Evolutionary conservation across 306 rosid genomes (phyloP), one percentile per base, ranked within the genome.

Genomic region (Trifolium repens): DNA sequence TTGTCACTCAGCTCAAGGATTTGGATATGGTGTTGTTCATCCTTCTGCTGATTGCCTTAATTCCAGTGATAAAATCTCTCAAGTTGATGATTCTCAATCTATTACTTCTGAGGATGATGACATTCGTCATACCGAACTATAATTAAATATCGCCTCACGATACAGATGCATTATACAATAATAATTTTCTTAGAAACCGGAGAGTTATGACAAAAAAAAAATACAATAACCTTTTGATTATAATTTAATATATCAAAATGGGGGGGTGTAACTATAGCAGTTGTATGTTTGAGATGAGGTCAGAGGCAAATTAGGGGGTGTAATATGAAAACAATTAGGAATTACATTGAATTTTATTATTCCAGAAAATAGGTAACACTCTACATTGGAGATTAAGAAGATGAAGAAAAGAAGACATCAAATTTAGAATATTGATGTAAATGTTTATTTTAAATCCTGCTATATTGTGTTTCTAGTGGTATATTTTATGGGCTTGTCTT

Each of bases 21-120:
- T 87, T 54, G 90, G 93, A 30, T 87, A 82, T 49, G 99, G 98
- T 0, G 68, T 81, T 3, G 88, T 96, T 39, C 96, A 96, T 79
- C 99, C 99, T 69, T 89, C 98, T 27, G 99, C 98, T 27, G 99
- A 96, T 61, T 96, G 99, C 82, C 90, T 96, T n/a, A 88, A 30
- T 69, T 85, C 96, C 44, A 74, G 53, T 9, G 99, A 89, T 83
- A 85, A 90, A 27, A 52, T 39, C 34, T 75, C 78, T 67, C 77
- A 83, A 34, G 19, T 58, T 64, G 37, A 52, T 39, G 80, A 67
- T 22, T 67, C 68, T 24, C 78, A 86, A 63, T 67, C 85, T 61
- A 64, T 67, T 39, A 6, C 11, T 16, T 35, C 64, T 11, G 64
- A 63, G 27, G 79, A 80, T 19, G 83, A 82, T 17, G 49, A 82